Percentiles rank a stretch among this genome's conserved stretches.
Evolutionary conservation across 2,329 filamentous ascomycete species (phyloP).

Genomic region (Diaporthe caulivora): DNA sequence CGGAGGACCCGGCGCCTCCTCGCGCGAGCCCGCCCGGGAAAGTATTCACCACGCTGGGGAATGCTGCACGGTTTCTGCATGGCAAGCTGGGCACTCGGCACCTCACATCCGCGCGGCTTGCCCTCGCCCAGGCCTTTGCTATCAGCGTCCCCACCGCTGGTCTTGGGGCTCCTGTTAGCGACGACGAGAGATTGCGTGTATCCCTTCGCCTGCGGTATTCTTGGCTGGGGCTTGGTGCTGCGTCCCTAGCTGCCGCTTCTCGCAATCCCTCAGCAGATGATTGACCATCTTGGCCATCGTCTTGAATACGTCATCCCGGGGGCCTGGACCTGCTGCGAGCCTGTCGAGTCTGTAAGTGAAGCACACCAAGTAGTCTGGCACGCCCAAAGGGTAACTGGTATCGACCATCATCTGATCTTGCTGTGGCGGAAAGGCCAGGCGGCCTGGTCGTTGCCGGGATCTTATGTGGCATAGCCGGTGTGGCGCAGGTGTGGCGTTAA

Average conservation of each 20-base stretch:
- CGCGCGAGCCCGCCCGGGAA: neutral
- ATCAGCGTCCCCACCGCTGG: neutral
- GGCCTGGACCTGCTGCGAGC: slow-evolving; percentile 8
- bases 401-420: slow-evolving; percentile 21
- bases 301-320: slow-evolving; percentile 3
- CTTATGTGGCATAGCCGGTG: slow-evolving; percentile 20
- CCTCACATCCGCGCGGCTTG: slow-evolving; percentile 26
- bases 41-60: slow-evolving; percentile 14
- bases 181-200: slow-evolving; percentile 12
- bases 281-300: slow-evolving; percentile 8
- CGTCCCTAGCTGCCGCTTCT: slow-evolving; percentile 1
- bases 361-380: neutral
- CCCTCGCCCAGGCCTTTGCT: slow-evolving; percentile 13
- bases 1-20: slow-evolving; percentile 15
- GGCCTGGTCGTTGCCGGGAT: neutral
- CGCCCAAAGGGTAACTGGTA: neutral
- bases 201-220: slow-evolving; percentile 19
- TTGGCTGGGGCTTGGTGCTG: slow-evolving; percentile 21
- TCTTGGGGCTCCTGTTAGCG: slow-evolving; percentile 7
- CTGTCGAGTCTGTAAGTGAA: neutral
- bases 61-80: slow-evolving; percentile 12
- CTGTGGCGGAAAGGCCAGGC: neutral
- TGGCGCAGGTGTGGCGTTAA: slow-evolving; percentile 29
- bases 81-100: slow-evolving; percentile 23
- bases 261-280: slow-evolving; percentile 12